Evolutionary conservation across 768 basidiomycete species (phyloP), one percentile per base, ranked within the genome.

Genomic region (Lactifluus rugatus): DNA sequence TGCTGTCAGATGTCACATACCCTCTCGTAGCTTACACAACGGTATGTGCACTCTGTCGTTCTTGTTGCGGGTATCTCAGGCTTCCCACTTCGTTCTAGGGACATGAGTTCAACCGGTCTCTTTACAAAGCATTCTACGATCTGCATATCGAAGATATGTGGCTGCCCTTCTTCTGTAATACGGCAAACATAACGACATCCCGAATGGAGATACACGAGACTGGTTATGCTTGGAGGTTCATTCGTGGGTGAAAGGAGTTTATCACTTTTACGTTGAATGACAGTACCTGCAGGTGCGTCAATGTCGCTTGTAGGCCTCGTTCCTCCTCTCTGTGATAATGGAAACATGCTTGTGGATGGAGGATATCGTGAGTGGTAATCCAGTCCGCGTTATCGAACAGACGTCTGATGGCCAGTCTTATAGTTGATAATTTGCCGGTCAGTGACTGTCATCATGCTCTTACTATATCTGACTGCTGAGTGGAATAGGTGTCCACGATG

Each of bases 141-240:
- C 81, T 93, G 42, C 93, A 97, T 65, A 92, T 92, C 41, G 89
- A 93, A 71, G 94, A 96, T 72, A 95, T 96, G 89, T 98, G 95
- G 96, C 76, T 99, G 6, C 96, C 95, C 4, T 97, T 83, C 74
- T 98, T 95, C 73, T 96, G 93, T 72, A 98, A 98, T 66, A 91
- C 95, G 2, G 95, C 96, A 19, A 97, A 97, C 66, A 96, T 99
- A 70, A 93, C 86, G 52, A 91, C 89, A 46, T 96, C 93, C 9
- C 80, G 85, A 9, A 98, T 98, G 93, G 93, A 98, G 67, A 85
- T 98, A 44, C 96, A 99, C 66, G 89, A 94, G 65, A 90, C 91
- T 13, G 96, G 96, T n/a, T 98, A 97, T 73, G 95, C 96, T 13
- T 99, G 95, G 95, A 79, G 93, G 64, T 91, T 83, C 68, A 89